Evolutionary conservation across 768 basidiomycete genomes (phyloP).

Genomic region (Terana coerulea): DNA sequence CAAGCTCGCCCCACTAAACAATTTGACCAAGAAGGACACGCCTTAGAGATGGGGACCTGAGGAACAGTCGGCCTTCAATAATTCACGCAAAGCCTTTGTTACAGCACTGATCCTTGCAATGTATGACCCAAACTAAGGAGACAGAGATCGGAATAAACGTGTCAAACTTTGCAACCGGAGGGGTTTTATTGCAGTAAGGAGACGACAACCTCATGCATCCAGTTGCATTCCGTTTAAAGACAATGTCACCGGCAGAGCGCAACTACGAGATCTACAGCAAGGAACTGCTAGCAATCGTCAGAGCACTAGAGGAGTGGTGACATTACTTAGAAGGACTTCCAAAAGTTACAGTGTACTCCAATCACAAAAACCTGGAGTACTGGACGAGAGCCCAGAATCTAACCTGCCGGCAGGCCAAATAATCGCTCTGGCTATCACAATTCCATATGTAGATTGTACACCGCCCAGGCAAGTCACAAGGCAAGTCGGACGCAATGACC

Average conservation of each 20-base stretch:
- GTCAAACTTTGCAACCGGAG: neutral
- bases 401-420: neutral
- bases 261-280: neutral
- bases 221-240: too few species aligned
- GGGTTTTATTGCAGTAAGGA: too few species aligned
- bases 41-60: neutral
- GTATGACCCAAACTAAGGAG: neutral
- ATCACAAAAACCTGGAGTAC: constrained; percentile 2
- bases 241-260: neutral
- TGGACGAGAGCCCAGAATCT: neutral
- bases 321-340: neutral
- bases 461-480: neutral
- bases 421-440: neutral
- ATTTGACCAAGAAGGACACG: constrained; percentile 12
- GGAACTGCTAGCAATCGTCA: constrained; percentile 1
- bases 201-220: too few species aligned
- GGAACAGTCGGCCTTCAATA: neutral
- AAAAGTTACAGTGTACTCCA: neutral
- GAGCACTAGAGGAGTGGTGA: neutral
- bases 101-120: neutral
- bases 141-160: neutral
- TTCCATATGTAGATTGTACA: too few species aligned
- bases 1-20: constrained; percentile 22
- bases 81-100: neutral
- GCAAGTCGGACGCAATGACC: neutral